These are phyloP conservation scores for Xerocomus spinulosus DNA, from an alignment of 768 basidiomycete genomes.

Conservation along the genomic window DNA sequence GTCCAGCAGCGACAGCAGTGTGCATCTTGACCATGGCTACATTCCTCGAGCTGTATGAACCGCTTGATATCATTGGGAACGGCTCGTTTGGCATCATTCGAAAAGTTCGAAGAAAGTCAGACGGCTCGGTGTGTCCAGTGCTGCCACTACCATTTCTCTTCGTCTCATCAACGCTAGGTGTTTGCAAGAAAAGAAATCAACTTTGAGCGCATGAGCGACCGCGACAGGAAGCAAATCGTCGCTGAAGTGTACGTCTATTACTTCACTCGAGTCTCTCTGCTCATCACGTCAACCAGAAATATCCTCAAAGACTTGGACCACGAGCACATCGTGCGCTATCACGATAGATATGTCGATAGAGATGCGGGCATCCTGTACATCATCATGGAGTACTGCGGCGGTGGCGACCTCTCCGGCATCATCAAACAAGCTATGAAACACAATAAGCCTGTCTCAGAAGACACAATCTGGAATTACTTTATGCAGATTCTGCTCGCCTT, in stretches of 20 bases:
- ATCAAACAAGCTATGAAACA: constrained; percentile 75
- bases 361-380: constrained; percentile 92
- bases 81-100: constrained; percentile 97
- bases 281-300: constrained; percentile 51
- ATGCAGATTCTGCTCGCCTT: constrained; percentile 88
- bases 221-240: constrained; percentile 94
- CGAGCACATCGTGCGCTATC: constrained; percentile 94
- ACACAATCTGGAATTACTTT: constrained; percentile 94
- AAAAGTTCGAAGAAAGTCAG: constrained; percentile 82
- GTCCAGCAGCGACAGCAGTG: constrained; percentile 9
- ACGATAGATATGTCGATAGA: constrained; percentile 88
- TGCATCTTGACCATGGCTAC: constrained; percentile 16
- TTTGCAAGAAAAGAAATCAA: constrained; percentile 95
- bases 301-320: constrained; percentile 95
- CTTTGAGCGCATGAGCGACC: constrained; percentile 94
- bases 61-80: constrained; percentile 91
- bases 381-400: constrained; percentile 98
- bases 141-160: constrained; percentile 6
- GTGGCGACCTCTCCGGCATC: constrained; percentile 85
- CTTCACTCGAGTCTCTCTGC: not conserved
- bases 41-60: constrained; percentile 77
- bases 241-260: constrained; percentile 82
- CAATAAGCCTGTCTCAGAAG: constrained; percentile 77
- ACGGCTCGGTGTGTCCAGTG: constrained; percentile 62
- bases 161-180: constrained; percentile 39